Evolutionary conservation across 2,329 filamentous ascomycete species (phyloP).

Genomic region (Cryphonectria japonica): DNA sequence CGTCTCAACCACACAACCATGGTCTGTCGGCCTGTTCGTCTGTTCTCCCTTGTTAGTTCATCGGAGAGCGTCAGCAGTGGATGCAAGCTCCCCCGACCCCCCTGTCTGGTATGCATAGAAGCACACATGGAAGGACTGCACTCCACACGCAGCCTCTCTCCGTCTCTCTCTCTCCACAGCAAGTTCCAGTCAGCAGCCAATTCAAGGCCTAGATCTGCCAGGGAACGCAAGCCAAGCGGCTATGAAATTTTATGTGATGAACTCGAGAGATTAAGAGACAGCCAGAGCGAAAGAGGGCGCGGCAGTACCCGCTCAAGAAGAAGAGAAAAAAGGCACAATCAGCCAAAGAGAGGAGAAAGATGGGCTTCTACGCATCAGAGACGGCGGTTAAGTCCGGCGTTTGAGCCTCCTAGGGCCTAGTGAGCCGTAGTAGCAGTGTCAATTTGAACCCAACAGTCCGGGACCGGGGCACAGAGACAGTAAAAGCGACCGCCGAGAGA

Average conservation of each 20-base stretch:
- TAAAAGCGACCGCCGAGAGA: too few relatives aligned
- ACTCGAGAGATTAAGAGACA: not conserved
- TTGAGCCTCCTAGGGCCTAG: slow-evolving; percentile 6
- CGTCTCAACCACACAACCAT: not conserved
- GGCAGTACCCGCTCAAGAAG: not conserved
- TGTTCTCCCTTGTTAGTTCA: not conserved
- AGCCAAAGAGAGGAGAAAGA: not conserved
- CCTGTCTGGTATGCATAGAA: not conserved
- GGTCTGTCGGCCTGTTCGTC: not conserved
- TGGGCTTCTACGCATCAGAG: not conserved
- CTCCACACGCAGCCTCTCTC: not conserved
- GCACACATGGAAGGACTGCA: not conserved
- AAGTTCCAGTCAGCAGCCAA: not conserved
- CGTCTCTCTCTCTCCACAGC: not conserved
- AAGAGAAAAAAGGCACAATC: not conserved
- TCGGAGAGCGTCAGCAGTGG: not conserved
- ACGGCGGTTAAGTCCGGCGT: not conserved
- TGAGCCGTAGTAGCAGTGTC: not conserved
- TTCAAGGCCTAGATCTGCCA: not conserved
- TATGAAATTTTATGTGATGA: not conserved
- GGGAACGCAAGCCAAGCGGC: not conserved
- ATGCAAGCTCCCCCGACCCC: not conserved
- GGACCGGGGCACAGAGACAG: not conserved
- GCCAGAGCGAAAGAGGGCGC: not conserved
- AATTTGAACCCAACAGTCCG: not conserved